Conservation (phyloP, 2,329 filamentous ascomycete genomes). For the Clarireedia monteithiana region DNA sequence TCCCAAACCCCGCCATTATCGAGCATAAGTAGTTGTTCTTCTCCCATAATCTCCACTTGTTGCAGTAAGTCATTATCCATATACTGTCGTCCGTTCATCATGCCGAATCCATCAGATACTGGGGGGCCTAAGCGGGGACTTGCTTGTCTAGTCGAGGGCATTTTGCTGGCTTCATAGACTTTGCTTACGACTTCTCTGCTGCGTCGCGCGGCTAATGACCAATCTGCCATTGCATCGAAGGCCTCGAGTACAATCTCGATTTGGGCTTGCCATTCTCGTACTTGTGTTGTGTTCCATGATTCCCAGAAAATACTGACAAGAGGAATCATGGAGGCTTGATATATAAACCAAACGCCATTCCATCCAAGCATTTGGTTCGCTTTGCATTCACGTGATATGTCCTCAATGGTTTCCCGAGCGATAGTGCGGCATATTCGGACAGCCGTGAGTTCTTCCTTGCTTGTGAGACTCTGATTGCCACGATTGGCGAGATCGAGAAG, state of each 20-base stretch:
- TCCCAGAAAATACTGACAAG: conserved; percentile 69
- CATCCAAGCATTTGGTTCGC: conserved; percentile 71
- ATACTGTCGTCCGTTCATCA: conserved; percentile 10
- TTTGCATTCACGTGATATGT: conserved; percentile 62
- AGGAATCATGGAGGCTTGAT: conserved; percentile 73
- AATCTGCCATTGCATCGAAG: conserved; percentile 56
- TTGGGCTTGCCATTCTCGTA: conserved; percentile 43
- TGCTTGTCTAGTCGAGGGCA: conserved; percentile 24
- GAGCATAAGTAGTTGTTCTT: conserved; percentile 34
- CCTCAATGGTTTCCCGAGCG: conserved; percentile 62
- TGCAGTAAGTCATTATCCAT: conserved; percentile 31
- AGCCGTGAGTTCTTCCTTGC: conserved; percentile 56
- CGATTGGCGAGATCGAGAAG: conserved; percentile 53
- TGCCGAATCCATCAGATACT: conserved; percentile 14
- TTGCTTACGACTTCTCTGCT: conserved; percentile 56
- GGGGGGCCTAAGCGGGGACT: conserved; percentile 26
- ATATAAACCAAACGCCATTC: conserved; percentile 77
- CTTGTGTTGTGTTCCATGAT: conserved; percentile 28
- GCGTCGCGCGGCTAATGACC: conserved; percentile 54
- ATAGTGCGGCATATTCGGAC: conserved; percentile 63
- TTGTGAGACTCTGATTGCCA: conserved; percentile 23
- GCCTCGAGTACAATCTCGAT: conserved; percentile 52
- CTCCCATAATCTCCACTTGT: conserved; percentile 39
- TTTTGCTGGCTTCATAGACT: conserved; percentile 49
- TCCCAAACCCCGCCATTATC: conserved; percentile 49